These are phyloP conservation scores for Aspergillus luchuensis DNA, from an alignment of 2,329 filamentous ascomycete species.

Conservation along the genomic window DNA sequence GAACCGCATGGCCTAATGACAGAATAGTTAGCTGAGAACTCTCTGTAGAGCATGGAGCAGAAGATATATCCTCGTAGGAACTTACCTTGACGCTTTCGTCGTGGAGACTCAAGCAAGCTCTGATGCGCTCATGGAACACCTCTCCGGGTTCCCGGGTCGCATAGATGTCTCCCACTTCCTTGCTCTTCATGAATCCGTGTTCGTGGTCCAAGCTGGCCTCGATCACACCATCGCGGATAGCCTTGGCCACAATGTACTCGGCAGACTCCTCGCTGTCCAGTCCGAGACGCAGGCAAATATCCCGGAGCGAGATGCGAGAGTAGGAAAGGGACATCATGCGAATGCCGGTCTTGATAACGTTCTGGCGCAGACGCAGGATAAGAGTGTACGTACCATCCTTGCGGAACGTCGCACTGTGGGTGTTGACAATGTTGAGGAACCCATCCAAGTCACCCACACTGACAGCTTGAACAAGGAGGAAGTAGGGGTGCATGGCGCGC, in stretches of 20 bases:
- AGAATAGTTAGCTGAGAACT: neutral
- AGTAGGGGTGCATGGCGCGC: conserved; percentile 85
- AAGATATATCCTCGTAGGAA: neutral
- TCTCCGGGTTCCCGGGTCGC: conserved; percentile 93
- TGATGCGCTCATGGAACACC: conserved; percentile 95
- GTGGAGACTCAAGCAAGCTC: conserved; percentile 85
- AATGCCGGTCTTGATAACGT: conserved; percentile 98
- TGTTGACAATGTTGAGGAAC: conserved; percentile 83
- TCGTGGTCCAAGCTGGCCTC: conserved; percentile 93
- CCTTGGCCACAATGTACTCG: conserved; percentile 98
- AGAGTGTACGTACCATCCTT: conserved; percentile 94
- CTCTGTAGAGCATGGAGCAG: neutral
- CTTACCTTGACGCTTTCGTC: conserved; percentile 96
- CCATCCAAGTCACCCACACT: conserved; percentile 94
- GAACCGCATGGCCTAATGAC: conserved; percentile 84
- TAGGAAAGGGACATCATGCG: conserved; percentile 99
- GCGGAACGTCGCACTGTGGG: conserved; percentile 81
- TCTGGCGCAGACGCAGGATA: conserved; percentile 91
- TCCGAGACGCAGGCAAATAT: conserved; percentile 94
- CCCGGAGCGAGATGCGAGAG: conserved; percentile 91
- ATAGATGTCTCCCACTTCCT: conserved; percentile 93
- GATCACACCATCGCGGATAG: conserved; percentile 95
- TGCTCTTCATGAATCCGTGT: conserved; percentile 97
- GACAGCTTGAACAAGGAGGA: conserved; percentile 90
- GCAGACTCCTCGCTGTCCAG: conserved; percentile 95